Conservation (phyloP, 768 basidiomycete species). For the Termitomyces sp. region DNA sequence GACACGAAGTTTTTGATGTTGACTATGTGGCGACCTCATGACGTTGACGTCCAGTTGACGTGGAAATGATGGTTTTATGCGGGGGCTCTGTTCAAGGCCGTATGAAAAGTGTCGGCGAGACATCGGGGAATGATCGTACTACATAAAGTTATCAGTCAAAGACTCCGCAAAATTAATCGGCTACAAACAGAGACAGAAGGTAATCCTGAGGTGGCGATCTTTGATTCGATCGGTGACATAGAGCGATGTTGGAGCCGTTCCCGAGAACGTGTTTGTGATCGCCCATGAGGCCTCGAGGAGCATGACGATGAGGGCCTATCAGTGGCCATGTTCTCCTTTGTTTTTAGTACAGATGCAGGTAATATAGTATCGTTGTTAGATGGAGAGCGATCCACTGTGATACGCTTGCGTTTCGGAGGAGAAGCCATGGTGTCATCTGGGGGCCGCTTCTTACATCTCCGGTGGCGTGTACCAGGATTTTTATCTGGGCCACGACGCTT, state of each 20-base stretch:
- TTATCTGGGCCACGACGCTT: constrained; percentile 86
- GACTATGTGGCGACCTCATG: constrained; percentile 28
- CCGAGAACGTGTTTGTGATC: constrained; percentile 13
- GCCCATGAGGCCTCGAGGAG: constrained; percentile 23
- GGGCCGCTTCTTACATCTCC: constrained; percentile 81
- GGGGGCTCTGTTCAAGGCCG: constrained; percentile 33
- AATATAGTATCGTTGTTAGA: constrained; percentile 30
- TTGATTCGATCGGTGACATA: constrained; percentile 23
- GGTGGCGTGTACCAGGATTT: constrained; percentile 77
- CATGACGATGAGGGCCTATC: constrained; percentile 22
- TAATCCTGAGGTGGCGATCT: constrained; percentile 24
- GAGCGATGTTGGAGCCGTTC: constrained; percentile 7
- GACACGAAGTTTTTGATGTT: constrained; percentile 29
- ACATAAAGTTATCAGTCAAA: constrained; percentile 8
- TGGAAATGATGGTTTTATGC: constrained; percentile 33
- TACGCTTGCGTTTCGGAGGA: constrained; percentile 53
- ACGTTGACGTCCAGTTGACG: constrained; percentile 35
- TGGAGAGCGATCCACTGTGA: constrained; percentile 22
- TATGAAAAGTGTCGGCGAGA: constrained; percentile 29
- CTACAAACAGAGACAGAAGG: constrained; percentile 25
- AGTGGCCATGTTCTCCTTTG: constrained; percentile 37
- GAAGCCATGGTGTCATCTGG: constrained; percentile 46
- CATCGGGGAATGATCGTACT: constrained; percentile 28
- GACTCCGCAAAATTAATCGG: neutral
- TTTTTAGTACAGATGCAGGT: constrained; percentile 26